These are phyloP conservation scores for Debaryomyces nepalensis DNA, from an alignment of 1,139 yeast genomes.

Conservation along the genomic window DNA sequence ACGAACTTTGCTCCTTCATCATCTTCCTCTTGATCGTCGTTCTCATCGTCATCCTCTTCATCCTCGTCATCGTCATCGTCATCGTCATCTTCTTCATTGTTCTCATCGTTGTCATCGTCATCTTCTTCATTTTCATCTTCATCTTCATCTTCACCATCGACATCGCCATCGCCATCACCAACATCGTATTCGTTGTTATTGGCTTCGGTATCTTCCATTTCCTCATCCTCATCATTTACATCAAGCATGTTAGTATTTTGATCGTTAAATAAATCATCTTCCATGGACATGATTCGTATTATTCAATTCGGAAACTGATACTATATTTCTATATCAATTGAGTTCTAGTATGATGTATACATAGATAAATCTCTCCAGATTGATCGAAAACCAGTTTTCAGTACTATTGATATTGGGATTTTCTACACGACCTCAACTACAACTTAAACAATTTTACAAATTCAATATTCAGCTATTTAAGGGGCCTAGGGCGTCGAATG, in stretches of 20 bases:
- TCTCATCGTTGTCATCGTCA: slow-evolving; percentile 24
- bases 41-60: slow-evolving; percentile 25
- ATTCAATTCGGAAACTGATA: background rate
- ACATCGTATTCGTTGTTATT: slow-evolving; percentile 24
- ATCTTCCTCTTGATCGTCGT: slow-evolving; percentile 22
- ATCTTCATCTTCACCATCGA: slow-evolving; percentile 28
- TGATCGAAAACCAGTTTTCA: background rate
- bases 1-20: slow-evolving; percentile 26
- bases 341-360: background rate
- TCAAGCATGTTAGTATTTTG: slow-evolving; percentile 28
- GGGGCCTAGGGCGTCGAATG: too few species aligned
- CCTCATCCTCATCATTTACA: slow-evolving; percentile 25
- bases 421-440: slow-evolving; percentile 10
- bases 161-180: slow-evolving; percentile 32
- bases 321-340: background rate
- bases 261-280: slow-evolving; percentile 33
- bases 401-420: background rate
- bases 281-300: slow-evolving; percentile 19
- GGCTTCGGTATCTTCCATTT: slow-evolving; percentile 20
- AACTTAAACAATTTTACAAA: background rate
- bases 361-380: background rate
- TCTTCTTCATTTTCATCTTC: slow-evolving; percentile 24
- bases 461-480: slow-evolving; percentile 6
- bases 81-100: slow-evolving; percentile 22
- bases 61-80: slow-evolving; percentile 22